phyloP scores from a whole-genome alignment of 331 rosid species.

The Quercus lobata region DNA sequence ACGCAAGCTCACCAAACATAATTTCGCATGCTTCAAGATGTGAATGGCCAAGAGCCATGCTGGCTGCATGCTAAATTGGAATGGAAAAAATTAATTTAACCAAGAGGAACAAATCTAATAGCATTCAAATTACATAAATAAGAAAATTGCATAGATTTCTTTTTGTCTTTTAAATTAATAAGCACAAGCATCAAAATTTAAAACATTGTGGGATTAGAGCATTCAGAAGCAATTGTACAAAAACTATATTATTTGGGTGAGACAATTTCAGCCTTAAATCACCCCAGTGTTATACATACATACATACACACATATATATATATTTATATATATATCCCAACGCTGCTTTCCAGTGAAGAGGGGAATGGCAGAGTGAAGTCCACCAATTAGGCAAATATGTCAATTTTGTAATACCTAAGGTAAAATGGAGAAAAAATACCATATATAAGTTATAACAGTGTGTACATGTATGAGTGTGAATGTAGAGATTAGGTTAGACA shows the following conservation, averaged over 20 bases:
- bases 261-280: background rate
- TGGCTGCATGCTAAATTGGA: conserved; percentile 83
- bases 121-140: background rate
- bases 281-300: background rate
- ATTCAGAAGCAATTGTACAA: background rate
- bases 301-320: background rate
- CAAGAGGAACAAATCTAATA: conserved; percentile 24
- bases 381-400: background rate
- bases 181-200: background rate
- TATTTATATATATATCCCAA: background rate
- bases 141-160: background rate
- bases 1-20: conserved; percentile 88
- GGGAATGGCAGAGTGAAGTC: background rate
- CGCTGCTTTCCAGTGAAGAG: background rate
- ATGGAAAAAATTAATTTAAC: conserved; percentile 20
- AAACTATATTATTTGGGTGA: background rate
- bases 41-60: conserved; percentile 98
- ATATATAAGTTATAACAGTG: background rate
- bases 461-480: background rate
- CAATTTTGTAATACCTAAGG: background rate
- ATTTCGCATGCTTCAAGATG: conserved; percentile 91
- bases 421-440: background rate
- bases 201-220: background rate
- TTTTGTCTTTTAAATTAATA: background rate
- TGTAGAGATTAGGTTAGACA: too few relatives aligned